Percentiles rank a stretch among this genome's conserved stretches.
Evolutionary conservation across 2,329 filamentous ascomycete species (phyloP).

Genomic region (Uncinocarpus reesii): DNA sequence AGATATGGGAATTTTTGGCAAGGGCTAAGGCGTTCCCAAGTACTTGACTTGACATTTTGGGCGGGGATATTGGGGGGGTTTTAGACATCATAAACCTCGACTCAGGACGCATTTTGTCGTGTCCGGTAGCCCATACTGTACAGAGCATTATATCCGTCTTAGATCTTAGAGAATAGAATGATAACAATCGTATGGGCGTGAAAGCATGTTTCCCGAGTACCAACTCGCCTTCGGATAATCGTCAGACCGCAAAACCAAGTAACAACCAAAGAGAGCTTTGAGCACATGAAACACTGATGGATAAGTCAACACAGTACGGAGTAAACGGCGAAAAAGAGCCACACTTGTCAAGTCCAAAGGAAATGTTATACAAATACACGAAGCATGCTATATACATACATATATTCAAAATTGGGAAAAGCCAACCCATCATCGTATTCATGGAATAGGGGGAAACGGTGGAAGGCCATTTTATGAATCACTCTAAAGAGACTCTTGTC

Average conservation of each 20-base stretch:
- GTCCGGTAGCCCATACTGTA: neutral
- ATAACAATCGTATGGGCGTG: too few species aligned
- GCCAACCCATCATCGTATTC: neutral
- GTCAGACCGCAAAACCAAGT: too few species aligned
- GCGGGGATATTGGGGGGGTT: neutral
- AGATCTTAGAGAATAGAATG: neutral
- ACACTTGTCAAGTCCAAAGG: too few species aligned
- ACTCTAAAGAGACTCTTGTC: conserved; percentile 4
- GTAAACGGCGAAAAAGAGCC: too few species aligned
- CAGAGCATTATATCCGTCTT: neutral
- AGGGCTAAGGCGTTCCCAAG: too few species aligned
- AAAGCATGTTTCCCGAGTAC: too few species aligned
- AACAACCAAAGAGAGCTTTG: too few species aligned
- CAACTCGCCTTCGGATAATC: too few species aligned
- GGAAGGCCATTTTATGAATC: neutral
- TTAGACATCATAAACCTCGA: neutral
- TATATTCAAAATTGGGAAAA: neutral
- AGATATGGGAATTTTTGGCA: neutral
- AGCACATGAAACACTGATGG: too few species aligned
- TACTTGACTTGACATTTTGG: too few species aligned
- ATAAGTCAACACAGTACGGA: too few species aligned
- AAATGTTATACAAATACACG: neutral
- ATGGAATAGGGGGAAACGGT: neutral
- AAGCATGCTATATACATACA: conserved; percentile 2
- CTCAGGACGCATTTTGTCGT: neutral